phyloP scores from a whole-genome alignment of 169 alveolate species.

The Plasmodium adleri region DNA sequence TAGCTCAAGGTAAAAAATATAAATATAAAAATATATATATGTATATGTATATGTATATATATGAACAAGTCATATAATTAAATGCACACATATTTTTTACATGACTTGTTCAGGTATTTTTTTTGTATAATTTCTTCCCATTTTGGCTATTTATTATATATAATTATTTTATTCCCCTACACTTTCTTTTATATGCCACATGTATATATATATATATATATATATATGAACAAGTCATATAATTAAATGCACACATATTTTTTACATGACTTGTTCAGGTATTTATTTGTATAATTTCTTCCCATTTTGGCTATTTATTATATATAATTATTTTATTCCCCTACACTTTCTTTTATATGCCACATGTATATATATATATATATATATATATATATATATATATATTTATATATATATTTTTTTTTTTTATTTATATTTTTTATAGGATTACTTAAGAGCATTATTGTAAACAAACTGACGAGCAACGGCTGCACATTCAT shows the following conservation, averaged over 20 bases:
- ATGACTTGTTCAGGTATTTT: too few relatives aligned
- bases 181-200: background rate
- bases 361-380: background rate
- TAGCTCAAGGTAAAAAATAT: constrained; percentile 96
- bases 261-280: too few relatives aligned
- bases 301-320: too few relatives aligned
- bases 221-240: background rate
- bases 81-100: too few relatives aligned
- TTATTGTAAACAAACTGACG: constrained; percentile 95
- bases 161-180: background rate
- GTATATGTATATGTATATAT: background rate
- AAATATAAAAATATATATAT: background rate
- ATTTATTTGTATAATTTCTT: too few relatives aligned
- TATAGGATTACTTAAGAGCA: constrained; percentile 82
- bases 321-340: background rate
- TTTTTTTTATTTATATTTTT: background rate
- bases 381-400: background rate
- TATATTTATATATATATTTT: background rate
- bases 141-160: too few relatives aligned
- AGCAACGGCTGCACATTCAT: constrained; percentile 97
- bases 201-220: background rate
- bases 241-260: too few relatives aligned
- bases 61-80: background rate
- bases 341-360: background rate
- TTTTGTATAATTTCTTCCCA: too few relatives aligned